These are phyloP conservation scores for Dendrostoma leiphaemia DNA, from an alignment of 2,329 filamentous ascomycete species.

Conservation along the genomic window DNA sequence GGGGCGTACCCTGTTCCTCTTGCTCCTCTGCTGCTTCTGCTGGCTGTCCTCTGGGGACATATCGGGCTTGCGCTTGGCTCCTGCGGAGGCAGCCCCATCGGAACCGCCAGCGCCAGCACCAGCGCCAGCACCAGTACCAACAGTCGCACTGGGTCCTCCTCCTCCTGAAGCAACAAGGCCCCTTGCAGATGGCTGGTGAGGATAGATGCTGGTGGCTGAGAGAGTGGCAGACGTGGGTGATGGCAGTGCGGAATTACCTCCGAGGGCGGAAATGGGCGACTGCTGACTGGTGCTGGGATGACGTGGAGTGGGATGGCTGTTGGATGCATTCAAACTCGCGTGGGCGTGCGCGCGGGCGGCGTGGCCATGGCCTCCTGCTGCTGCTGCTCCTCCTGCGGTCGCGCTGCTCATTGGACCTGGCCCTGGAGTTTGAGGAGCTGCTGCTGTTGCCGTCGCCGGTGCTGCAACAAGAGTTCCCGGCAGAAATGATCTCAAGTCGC, in stretches of 20 bases:
- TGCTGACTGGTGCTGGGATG: conserved; percentile 23
- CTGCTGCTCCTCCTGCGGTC: conserved; percentile 20
- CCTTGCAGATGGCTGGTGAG: background rate
- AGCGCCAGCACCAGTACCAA: background rate
- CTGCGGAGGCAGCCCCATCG: conserved; percentile 10
- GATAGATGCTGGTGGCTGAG: conserved; percentile 16
- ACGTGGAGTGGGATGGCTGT: conserved; percentile 21
- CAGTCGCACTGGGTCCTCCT: background rate
- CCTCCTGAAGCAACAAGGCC: no score
- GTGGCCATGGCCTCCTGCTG: conserved; percentile 3
- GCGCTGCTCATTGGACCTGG: conserved; percentile 22
- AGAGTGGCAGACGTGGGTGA: conserved; percentile 23
- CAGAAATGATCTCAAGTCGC: conserved; percentile 50
- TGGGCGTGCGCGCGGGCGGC: conserved; percentile 18
- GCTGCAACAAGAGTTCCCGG: conserved; percentile 29
- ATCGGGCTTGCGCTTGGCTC: conserved; percentile 35
- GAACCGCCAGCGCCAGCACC: background rate
- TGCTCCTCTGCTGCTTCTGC: conserved; percentile 55
- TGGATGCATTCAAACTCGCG: background rate
- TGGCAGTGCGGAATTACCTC: conserved; percentile 48
- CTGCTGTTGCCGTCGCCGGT: conserved; percentile 2
- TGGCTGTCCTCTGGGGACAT: conserved; percentile 34
- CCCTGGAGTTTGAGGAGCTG: conserved; percentile 11
- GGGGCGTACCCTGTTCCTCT: conserved; percentile 54
- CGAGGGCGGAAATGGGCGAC: conserved; percentile 34